A percentile compares a stretch with the other conserved stretches of the same genome.
Conservation (phyloP, 495 filamentous ascomycete species). For the Apodospora peruviana region DNA sequence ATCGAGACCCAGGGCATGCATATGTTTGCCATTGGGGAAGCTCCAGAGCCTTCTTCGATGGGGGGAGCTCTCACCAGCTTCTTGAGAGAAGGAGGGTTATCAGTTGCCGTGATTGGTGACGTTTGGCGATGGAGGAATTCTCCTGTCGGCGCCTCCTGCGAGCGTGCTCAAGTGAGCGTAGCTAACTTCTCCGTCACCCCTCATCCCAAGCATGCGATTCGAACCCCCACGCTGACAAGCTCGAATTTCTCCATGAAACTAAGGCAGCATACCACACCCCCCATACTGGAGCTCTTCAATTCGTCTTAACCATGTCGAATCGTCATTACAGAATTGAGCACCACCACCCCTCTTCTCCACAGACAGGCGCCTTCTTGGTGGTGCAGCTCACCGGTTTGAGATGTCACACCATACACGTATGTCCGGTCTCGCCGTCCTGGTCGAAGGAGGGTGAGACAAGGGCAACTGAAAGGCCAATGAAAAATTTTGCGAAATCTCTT, state of each 20-base stretch:
- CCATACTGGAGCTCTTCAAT: background rate
- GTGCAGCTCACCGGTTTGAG: conserved; percentile 1
- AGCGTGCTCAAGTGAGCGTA: background rate
- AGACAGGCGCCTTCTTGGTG: background rate
- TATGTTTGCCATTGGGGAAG: background rate
- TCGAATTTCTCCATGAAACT: conserved; percentile 18
- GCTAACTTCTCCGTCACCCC: background rate
- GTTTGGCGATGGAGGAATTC: background rate
- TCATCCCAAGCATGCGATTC: conserved; percentile 7
- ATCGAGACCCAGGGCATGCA: background rate
- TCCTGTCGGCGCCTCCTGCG: conserved; percentile 1
- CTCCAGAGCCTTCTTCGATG: background rate
- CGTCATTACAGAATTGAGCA: conserved; percentile 2
- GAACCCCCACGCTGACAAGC: conserved; percentile 20
- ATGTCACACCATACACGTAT: conserved; percentile 11
- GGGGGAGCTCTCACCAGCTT: background rate
- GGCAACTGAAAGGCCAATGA: background rate
- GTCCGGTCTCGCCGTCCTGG: conserved; percentile 17
- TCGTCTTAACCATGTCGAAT: background rate
- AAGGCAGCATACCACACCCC: conserved; percentile 3
- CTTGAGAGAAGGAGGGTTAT: no score
- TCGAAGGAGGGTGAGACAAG: background rate
- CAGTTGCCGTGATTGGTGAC: background rate
- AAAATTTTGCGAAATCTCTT: background rate
- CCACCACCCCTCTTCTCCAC: background rate